Conservation (phyloP, 306 rosid genomes). For the Abrus precatorius region DNA sequence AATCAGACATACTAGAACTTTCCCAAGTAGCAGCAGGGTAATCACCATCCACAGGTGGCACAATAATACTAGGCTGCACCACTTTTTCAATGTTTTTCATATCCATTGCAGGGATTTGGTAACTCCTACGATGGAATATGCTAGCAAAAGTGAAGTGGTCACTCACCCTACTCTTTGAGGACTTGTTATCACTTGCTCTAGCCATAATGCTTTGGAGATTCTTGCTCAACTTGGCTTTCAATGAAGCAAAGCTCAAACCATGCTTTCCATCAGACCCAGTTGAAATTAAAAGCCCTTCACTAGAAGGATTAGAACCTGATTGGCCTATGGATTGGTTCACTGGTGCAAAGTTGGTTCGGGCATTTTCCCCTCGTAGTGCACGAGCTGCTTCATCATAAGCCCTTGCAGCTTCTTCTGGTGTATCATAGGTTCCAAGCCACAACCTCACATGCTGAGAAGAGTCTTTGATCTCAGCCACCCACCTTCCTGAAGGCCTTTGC, state of each 20-base stretch:
- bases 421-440: slow-evolving; percentile 94
- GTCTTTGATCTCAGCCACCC: slow-evolving; percentile 98
- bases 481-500: slow-evolving; percentile 90
- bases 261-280: slow-evolving; percentile 49
- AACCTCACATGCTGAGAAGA: slow-evolving; percentile 85
- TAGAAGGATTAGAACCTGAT: slow-evolving; percentile 25
- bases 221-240: slow-evolving; percentile 81
- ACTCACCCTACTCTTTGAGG: slow-evolving; percentile 83
- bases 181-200: slow-evolving; percentile 60
- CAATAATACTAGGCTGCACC: slow-evolving; percentile 90
- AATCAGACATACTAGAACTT: slow-evolving; percentile 63
- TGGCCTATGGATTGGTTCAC: slow-evolving; percentile 30
- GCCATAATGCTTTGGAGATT: slow-evolving; percentile 85
- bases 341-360: slow-evolving; percentile 77
- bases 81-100: slow-evolving; percentile 63
- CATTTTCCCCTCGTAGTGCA: slow-evolving; percentile 81
- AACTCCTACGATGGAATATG: slow-evolving; percentile 69
- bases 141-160: slow-evolving; percentile 87
- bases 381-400: slow-evolving; percentile 94
- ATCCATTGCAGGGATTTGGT: slow-evolving; percentile 55
- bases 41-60: slow-evolving; percentile 58
- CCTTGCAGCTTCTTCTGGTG: slow-evolving; percentile 90
- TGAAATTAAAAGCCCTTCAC: neutral
- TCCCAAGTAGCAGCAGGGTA: slow-evolving; percentile 56
- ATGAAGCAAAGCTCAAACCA: slow-evolving; percentile 73